Base-by-base conservation (phyloP, 169 alveolate species). In the Eimeria nieschulzi region DNA sequence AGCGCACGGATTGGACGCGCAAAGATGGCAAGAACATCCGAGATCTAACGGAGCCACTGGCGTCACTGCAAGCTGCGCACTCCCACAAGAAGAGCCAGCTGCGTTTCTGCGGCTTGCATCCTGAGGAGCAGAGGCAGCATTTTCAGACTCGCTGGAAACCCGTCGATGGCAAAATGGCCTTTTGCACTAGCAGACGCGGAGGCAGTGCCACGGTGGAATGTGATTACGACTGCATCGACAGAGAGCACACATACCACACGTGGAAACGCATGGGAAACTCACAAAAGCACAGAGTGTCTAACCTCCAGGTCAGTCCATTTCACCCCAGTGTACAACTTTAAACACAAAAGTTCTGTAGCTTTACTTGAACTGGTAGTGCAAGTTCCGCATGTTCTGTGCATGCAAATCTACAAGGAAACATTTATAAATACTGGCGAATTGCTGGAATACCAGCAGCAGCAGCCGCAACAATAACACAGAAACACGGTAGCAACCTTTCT, bases 141-240 rank as follows among this genome's bases (percentile, higher is more conserved):
- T 85, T 85, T 70, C 92, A 85, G n/a, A 85, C 92, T n/a, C 53
- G 92, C 23, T 85, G 92, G 92, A 76, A 85, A 56, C 83, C 83
- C 17, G 54, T 85, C 21, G 92, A 85, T 59, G 92, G 92, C 25
- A 66, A 70, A 33, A 85, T 85, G 92, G 92, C 53, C 12, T 85
- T 85, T 73, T 85, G 92, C 73, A 85, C 92, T 5, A 21, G 75
- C 55, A 12, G 92, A 17, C 12, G 39, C 21, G 84, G 68, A 55
- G 92, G 92, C 12, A 85, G 92, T 19, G 92, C 84, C 23, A 68
- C 79, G 9, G 92, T 85, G 7, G 92, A 85, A 55, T 54, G 53
- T 39, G 73, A 85, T 55, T 85, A 68, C 56, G 73, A 85, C 63
- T 55, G 7, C 71, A 66, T 85, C 61, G 92, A 85, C 46, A 76